Evolutionary conservation across 306 rosid genomes (phyloP).

Genomic region (Cucurbita moschata): DNA sequence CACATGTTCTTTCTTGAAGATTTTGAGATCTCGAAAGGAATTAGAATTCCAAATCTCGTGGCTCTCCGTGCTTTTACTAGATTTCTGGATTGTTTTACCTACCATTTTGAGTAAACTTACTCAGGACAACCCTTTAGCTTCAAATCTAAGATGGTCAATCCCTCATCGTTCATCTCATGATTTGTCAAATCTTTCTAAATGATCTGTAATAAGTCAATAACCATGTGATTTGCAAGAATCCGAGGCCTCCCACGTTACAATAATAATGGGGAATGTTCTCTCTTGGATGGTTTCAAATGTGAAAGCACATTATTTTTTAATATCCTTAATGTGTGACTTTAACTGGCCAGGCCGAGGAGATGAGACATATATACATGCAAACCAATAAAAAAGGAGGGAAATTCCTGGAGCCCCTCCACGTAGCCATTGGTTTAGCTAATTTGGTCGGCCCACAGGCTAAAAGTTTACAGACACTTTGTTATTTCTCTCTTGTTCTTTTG

Average conservation of each 20-base stretch:
- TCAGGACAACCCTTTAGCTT: background rate
- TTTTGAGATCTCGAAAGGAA: background rate
- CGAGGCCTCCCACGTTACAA: background rate
- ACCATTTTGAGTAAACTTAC: background rate
- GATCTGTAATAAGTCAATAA: background rate
- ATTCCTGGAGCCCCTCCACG: constrained; percentile 1
- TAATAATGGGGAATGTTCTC: background rate
- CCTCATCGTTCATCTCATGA: background rate
- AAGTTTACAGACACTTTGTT: constrained; percentile 1
- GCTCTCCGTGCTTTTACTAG: constrained; percentile 9
- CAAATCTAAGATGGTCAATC: background rate
- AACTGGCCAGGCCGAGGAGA: background rate
- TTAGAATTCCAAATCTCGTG: background rate
- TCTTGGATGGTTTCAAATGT: background rate
- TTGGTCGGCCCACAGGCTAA: background rate
- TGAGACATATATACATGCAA: background rate
- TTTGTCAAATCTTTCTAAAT: background rate
- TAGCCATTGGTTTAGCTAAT: background rate
- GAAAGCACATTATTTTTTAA: background rate
- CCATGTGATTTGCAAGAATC: constrained; percentile 4
- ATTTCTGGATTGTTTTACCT: constrained; percentile 22
- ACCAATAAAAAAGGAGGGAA: background rate
- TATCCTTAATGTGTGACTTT: background rate
- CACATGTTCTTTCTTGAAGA: background rate
- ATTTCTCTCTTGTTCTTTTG: constrained; percentile 1